Evolutionary conservation across 768 basidiomycete species (phyloP), one percentile per base, ranked within the genome.

Genomic region (Tricholoma matsutake): DNA sequence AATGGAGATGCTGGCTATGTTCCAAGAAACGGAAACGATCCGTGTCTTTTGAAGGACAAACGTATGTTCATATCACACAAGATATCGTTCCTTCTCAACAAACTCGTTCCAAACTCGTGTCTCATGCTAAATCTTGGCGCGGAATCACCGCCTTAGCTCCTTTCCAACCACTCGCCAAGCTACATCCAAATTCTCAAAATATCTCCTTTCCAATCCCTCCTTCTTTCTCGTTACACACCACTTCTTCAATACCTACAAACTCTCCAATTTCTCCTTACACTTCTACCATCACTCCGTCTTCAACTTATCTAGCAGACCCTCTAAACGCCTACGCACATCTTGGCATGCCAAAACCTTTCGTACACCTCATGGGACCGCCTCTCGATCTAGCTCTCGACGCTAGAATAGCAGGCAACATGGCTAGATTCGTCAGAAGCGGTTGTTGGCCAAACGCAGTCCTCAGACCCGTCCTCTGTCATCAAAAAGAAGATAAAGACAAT

Each of bases 251-350:
- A 37, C 75, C 84, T 11, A 2, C 10, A 35, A 39, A 13, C 14
- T 16, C 0, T 76, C 82, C 0, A 75, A 82, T 7, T 70, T 77
- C 2, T 79, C 88, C 59, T 81, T 96, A 82, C 62, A 79, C 79
- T 0, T 84, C 87, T 20, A 77, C 84, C 22, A 82, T 96, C 56
- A 80, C 85, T 14, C 86, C 89, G 3, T 84, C 86, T 18, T 76
- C 86, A 0, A 69, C 78, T 0, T 97, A 97, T 72, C 80, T 93
- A 29, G 70, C 79, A 3, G 91, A 95, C 67, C 89, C 92, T 0
- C 81, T 92, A 64, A 96, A 95, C 68, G 89, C 88, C n/a, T 97
- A 96, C 67, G 85, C 87, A 0, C 85, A 87, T 62, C 79, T 87
- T 16, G 94, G 94, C 9, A 83, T 89, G 75, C 90, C 92, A 32